Conservation (phyloP, 805 yeast species). For the Priceomyces melissophilus region DNA sequence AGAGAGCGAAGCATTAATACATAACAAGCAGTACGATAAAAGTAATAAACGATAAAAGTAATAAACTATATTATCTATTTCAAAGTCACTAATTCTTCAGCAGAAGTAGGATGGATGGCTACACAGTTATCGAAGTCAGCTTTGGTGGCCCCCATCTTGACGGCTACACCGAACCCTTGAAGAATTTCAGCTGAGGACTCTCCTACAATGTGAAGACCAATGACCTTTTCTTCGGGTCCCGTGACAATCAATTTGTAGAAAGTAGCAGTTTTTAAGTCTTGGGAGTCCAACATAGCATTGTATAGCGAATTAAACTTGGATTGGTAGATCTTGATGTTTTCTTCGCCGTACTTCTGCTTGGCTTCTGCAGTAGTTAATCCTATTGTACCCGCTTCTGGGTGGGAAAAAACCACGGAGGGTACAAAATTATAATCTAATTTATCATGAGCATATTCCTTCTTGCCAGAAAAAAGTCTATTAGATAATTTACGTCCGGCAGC, state of each 20-base stretch:
- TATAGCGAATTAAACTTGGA: conserved; percentile 89
- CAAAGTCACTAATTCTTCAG: conserved; percentile 95
- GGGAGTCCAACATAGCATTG: conserved; percentile 72
- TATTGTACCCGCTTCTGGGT: conserved; percentile 95
- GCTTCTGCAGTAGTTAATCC: conserved; percentile 86
- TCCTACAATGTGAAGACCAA: conserved; percentile 92
- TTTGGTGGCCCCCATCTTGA: conserved; percentile 99
- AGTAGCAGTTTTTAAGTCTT: conserved; percentile 75
- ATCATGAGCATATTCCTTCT: conserved; percentile 61
- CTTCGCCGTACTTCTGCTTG: conserved; percentile 70
- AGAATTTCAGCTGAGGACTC: conserved; percentile 87
- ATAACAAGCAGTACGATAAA: neutral
- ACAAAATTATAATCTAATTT: conserved; percentile 83
- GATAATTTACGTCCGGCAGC: conserved; percentile 96
- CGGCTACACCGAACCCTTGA: conserved; percentile 98
- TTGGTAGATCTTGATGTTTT: conserved; percentile 74
- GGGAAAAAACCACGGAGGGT: conserved; percentile 96
- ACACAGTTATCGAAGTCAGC: conserved; percentile 92
- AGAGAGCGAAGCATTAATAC: conserved; percentile 22
- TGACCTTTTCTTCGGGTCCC: conserved; percentile 86
- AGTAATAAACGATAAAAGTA: neutral
- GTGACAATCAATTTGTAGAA: conserved; percentile 77
- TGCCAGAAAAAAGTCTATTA: conserved; percentile 83
- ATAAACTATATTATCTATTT: conserved; percentile 16
- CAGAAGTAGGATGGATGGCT: conserved; percentile 98